A percentile compares a stretch with the other conserved stretches of the same genome.
phyloP scores from a whole-genome alignment of 352 stramenopile species.

The Globisporangium sylvaticum region DNA sequence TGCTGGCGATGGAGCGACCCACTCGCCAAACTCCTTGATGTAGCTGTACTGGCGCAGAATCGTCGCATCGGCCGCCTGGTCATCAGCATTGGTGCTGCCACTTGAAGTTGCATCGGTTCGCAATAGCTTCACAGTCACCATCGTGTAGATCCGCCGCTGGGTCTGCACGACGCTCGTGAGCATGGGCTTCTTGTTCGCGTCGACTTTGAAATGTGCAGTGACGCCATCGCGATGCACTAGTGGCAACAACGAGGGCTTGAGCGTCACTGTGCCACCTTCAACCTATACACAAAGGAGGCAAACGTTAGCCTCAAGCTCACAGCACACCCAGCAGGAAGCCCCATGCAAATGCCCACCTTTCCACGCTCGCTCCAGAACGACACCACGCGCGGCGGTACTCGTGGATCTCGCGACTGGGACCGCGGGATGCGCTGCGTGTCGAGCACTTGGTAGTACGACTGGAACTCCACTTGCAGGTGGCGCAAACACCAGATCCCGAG shows the following conservation, averaged over 20 bases:
- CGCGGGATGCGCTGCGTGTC: constrained; percentile 44
- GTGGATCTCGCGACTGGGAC: constrained; percentile 32
- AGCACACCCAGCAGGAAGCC: not conserved
- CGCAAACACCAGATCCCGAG: constrained; percentile 31
- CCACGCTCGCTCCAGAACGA: constrained; percentile 55
- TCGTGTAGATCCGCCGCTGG: constrained; percentile 52
- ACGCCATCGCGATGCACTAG: constrained; percentile 29
- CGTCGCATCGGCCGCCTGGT: not conserved
- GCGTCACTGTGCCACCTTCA: constrained; percentile 16
- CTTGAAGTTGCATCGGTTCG: not conserved
- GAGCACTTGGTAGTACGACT: constrained; percentile 47
- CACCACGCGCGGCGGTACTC: constrained; percentile 49
- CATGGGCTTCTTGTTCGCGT: constrained; percentile 33
- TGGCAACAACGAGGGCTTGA: constrained; percentile 27
- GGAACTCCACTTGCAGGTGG: constrained; percentile 36
- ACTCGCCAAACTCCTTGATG: constrained; percentile 59
- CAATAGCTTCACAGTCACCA: constrained; percentile 39
- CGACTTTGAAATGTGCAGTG: constrained; percentile 20
- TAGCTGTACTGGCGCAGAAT: constrained; percentile 44
- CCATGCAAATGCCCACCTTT: constrained; percentile 22
- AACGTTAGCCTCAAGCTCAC: not conserved
- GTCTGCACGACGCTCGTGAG: constrained; percentile 53
- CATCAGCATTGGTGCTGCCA: not conserved
- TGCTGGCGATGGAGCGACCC: constrained; percentile 26
- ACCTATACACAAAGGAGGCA: constrained; percentile 19